Conservation (phyloP, 1,284 basidiomycete genomes). For the Hypsizygus ulmarius region DNA sequence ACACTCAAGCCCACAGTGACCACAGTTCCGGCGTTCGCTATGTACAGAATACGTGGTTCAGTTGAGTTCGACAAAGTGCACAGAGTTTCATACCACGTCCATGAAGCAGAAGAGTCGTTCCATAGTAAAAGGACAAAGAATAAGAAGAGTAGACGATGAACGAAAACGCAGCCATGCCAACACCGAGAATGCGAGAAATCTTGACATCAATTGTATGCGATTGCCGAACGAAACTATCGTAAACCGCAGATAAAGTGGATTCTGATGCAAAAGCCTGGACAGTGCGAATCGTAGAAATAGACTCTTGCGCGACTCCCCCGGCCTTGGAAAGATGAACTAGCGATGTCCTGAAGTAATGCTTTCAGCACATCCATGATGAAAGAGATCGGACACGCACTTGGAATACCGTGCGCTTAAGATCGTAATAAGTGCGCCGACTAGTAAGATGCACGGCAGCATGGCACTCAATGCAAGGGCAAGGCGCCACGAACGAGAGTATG, state of each 20-base stretch:
- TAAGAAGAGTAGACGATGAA: constrained; percentile 80
- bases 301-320: constrained; percentile 91
- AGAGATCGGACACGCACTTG: constrained; percentile 52
- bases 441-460: constrained; percentile 85
- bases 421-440: constrained; percentile 80
- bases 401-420: constrained; percentile 70
- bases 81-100: constrained; percentile 42
- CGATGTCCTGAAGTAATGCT: constrained; percentile 41
- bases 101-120: constrained; percentile 76
- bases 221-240: constrained; percentile 62
- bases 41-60: constrained; percentile 1
- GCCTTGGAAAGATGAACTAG: constrained; percentile 79
- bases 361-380: neutral
- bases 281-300: constrained; percentile 85
- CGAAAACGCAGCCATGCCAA: constrained; percentile 72
- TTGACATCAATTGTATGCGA: constrained; percentile 63
- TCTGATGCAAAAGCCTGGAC: constrained; percentile 93
- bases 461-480: constrained; percentile 85
- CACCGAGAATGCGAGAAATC: constrained; percentile 64
- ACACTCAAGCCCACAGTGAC: constrained; percentile 85
- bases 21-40: constrained; percentile 65
- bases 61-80: no score
- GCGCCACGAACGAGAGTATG: constrained; percentile 74
- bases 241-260: constrained; percentile 62
- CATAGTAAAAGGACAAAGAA: constrained; percentile 73